These are phyloP conservation scores for Coemansia umbellata DNA, from an alignment of 192 early-diverging fungal genomes.

Conservation along the genomic window DNA sequence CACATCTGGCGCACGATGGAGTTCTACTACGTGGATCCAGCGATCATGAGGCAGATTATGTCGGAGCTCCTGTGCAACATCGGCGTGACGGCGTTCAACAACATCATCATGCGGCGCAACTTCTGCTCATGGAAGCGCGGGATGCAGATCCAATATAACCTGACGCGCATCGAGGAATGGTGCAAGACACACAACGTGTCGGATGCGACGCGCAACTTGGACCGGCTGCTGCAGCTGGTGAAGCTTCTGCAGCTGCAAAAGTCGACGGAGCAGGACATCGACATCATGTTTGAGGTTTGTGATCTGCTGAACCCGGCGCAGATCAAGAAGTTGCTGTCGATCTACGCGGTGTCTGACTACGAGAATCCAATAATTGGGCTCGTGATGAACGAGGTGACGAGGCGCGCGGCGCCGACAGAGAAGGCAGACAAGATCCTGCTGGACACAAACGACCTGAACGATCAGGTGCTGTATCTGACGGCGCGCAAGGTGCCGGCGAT, in stretches of 20 bases:
- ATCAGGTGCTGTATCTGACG: slow-evolving; percentile 59
- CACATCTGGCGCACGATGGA: slow-evolving; percentile 94
- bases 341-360: slow-evolving; percentile 95
- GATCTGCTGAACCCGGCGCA: slow-evolving; percentile 94
- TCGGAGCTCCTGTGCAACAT: slow-evolving; percentile 95
- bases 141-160: slow-evolving; percentile 99
- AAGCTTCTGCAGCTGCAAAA: slow-evolving; percentile 88
- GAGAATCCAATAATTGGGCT: slow-evolving; percentile 86
- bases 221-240: slow-evolving; percentile 93
- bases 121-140: slow-evolving; percentile 99
- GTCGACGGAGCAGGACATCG: slow-evolving; percentile 76
- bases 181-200: slow-evolving; percentile 92
- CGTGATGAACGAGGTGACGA: slow-evolving; percentile 84
- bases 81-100: slow-evolving; percentile 94
- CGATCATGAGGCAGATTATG: slow-evolving; percentile 88
- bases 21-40: slow-evolving; percentile 94
- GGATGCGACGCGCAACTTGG: slow-evolving; percentile 85
- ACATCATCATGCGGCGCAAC: slow-evolving; percentile 96
- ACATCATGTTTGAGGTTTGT: slow-evolving; percentile 98
- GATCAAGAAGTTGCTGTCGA: slow-evolving; percentile 94
- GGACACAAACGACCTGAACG: slow-evolving; percentile 67
- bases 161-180: slow-evolving; percentile 97
- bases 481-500: slow-evolving; percentile 61
- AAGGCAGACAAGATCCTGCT: slow-evolving; percentile 86
- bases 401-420: slow-evolving; percentile 79